Conservation (phyloP, 176 grass and related monocot species). For the Eragrostis curvula region DNA sequence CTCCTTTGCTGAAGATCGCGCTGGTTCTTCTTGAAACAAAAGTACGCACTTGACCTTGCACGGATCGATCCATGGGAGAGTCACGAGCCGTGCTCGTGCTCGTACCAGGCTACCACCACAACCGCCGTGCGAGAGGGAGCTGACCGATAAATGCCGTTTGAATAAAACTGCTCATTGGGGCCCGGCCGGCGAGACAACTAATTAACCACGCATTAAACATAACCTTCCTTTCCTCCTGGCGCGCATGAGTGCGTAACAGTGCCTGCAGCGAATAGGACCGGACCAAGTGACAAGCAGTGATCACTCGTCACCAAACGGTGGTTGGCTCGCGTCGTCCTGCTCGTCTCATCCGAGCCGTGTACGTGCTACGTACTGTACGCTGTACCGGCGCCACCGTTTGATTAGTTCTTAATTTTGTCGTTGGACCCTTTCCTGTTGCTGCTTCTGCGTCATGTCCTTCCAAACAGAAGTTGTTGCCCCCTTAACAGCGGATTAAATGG, state of each 20-base stretch:
- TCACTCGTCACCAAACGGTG: slow-evolving; percentile 5
- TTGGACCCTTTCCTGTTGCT: neutral
- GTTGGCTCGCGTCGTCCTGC: slow-evolving; percentile 12
- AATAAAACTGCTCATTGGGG: neutral
- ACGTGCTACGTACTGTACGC: neutral
- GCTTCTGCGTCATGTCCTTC: neutral
- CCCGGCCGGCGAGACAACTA: neutral
- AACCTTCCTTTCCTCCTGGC: too few species aligned
- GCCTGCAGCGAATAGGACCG: neutral
- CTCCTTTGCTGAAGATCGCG: neutral
- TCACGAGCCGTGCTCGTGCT: neutral
- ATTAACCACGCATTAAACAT: slow-evolving; percentile 18
- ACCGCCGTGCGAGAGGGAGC: neutral
- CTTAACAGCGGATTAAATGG: neutral
- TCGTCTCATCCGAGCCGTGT: neutral
- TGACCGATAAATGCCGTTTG: neutral
- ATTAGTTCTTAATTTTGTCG: neutral
- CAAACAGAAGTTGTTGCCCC: neutral
- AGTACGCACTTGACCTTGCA: slow-evolving; percentile 16
- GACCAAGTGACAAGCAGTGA: neutral
- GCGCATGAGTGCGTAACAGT: neutral
- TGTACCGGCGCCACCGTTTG: neutral
- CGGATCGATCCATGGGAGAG: neutral
- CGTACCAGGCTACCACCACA: neutral
- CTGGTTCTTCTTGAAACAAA: neutral